phyloP scores from a whole-genome alignment of 73 alveolate genomes.

The Paramecium primaurelia region DNA sequence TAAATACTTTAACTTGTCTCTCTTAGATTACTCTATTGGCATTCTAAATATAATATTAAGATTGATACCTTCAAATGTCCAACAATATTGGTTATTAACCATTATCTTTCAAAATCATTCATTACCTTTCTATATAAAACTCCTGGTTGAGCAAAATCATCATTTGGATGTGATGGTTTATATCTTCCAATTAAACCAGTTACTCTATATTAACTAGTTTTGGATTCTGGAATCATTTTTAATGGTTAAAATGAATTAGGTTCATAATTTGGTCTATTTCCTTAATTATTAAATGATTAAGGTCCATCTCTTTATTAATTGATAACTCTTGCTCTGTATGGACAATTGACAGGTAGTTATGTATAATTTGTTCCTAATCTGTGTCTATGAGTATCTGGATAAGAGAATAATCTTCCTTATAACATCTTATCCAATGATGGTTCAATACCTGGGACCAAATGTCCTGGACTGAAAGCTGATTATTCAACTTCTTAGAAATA shows the following conservation, averaged over 20 bases:
- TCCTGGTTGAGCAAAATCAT: conserved; percentile 76
- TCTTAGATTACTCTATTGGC: conserved; percentile 74
- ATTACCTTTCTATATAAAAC: conserved; percentile 72
- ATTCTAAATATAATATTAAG: neutral
- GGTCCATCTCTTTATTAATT: conserved; percentile 89
- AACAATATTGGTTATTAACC: conserved; percentile 64
- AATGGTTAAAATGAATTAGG: conserved; percentile 70
- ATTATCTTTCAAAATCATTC: conserved; percentile 67
- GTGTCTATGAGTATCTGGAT: conserved; percentile 85
- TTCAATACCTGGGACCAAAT: conserved; percentile 92
- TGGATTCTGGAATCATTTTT: conserved; percentile 47
- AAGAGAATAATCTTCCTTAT: conserved; percentile 91
- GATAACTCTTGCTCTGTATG: conserved; percentile 85
- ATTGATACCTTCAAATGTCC: conserved; percentile 56
- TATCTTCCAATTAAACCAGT: conserved; percentile 56
- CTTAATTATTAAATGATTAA: conserved; percentile 69
- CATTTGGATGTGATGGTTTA: conserved; percentile 63
- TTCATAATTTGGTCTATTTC: conserved; percentile 80
- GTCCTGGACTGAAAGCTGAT: conserved; percentile 89
- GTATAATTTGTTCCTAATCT: conserved; percentile 12
- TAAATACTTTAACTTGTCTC: conserved; percentile 72
- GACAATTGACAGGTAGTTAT: conserved; percentile 84
- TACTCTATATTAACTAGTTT: conserved; percentile 59
- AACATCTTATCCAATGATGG: conserved; percentile 91
- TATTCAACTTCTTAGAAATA: conserved; percentile 85